Evolutionary conservation across 2,329 filamentous ascomycete genomes (phyloP).

Genomic region (Paraphaeosphaeria minitans): DNA sequence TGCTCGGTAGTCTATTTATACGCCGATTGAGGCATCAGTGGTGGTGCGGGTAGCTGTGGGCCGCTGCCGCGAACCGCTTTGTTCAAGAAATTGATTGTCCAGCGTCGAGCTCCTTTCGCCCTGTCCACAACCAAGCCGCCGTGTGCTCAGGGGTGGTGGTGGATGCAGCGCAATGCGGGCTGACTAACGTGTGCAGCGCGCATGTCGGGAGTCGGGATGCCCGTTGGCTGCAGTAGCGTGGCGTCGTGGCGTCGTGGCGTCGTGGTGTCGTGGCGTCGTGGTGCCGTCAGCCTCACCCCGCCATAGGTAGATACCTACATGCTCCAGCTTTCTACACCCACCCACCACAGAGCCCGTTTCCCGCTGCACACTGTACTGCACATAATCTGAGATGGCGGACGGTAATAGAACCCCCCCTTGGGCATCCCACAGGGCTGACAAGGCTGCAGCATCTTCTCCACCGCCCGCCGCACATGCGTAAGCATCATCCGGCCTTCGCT

Average conservation of each 20-base stretch:
- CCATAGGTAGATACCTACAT: too few species aligned
- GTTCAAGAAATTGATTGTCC: slow-evolving; percentile 2
- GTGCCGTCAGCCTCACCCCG: too few species aligned
- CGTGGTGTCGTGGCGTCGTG: slow-evolving; percentile 22
- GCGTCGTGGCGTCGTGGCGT: slow-evolving; percentile 21
- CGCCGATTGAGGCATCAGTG: background rate
- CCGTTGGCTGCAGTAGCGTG: slow-evolving; percentile 2
- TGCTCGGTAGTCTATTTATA: background rate
- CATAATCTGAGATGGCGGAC: slow-evolving; percentile 31
- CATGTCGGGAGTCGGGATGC: too few species aligned
- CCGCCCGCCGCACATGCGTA: slow-evolving; percentile 53
- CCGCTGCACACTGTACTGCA: background rate
- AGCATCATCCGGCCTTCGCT: slow-evolving; percentile 22
- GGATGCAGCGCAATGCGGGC: slow-evolving; percentile 14
- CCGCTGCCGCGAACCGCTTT: background rate
- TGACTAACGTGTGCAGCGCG: slow-evolving; percentile 14
- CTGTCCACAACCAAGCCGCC: slow-evolving; percentile 7
- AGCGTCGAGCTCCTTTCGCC: slow-evolving; percentile 2
- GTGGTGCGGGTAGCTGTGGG: background rate
- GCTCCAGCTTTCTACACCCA: background rate
- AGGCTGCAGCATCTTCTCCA: slow-evolving; percentile 67
- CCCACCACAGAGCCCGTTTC: background rate
- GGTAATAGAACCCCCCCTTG: slow-evolving; percentile 16
- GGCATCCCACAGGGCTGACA: slow-evolving; percentile 8
- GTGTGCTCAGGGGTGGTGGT: slow-evolving; percentile 15